These are phyloP conservation scores for Tirmania nivea DNA, from an alignment of 495 filamentous ascomycete genomes.

Conservation along the genomic window DNA sequence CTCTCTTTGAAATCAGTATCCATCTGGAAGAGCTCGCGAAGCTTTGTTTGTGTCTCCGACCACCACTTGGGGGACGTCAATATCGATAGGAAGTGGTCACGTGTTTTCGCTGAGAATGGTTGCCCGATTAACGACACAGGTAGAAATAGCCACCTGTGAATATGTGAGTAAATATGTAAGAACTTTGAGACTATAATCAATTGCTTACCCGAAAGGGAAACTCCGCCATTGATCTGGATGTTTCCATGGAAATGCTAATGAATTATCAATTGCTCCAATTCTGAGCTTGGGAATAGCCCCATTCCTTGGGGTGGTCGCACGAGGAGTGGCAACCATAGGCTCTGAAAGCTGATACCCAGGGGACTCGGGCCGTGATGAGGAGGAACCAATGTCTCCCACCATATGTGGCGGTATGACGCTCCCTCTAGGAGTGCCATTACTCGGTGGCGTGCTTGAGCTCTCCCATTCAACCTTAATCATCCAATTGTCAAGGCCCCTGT, in stretches of 20 bases:
- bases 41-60: slow-evolving; percentile 73
- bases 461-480: slow-evolving; percentile 96
- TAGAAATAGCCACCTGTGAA: slow-evolving; percentile 59
- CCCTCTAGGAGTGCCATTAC: neutral
- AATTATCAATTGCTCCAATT: slow-evolving; percentile 93
- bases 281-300: slow-evolving; percentile 33
- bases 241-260: slow-evolving; percentile 97
- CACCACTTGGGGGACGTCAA: slow-evolving; percentile 90
- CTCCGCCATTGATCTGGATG: slow-evolving; percentile 83
- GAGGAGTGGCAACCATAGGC: slow-evolving; percentile 50
- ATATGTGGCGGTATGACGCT: slow-evolving; percentile 22
- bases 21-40: slow-evolving; percentile 66
- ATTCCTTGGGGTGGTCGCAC: slow-evolving; percentile 37
- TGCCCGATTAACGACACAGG: slow-evolving; percentile 90
- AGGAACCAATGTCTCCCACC: slow-evolving; percentile 26
- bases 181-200: neutral
- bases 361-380: slow-evolving; percentile 25
- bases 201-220: slow-evolving; percentile 57
- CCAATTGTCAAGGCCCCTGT: slow-evolving; percentile 94
- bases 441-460: slow-evolving; percentile 26
- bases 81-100: slow-evolving; percentile 81
- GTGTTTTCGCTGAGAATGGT: slow-evolving; percentile 79
- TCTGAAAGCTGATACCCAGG: slow-evolving; percentile 41
- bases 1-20: slow-evolving; percentile 92
- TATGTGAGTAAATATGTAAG: neutral